phyloP scores from a whole-genome alignment of 1,284 basidiomycete genomes.

The Exobasidium cylindrosporum region DNA sequence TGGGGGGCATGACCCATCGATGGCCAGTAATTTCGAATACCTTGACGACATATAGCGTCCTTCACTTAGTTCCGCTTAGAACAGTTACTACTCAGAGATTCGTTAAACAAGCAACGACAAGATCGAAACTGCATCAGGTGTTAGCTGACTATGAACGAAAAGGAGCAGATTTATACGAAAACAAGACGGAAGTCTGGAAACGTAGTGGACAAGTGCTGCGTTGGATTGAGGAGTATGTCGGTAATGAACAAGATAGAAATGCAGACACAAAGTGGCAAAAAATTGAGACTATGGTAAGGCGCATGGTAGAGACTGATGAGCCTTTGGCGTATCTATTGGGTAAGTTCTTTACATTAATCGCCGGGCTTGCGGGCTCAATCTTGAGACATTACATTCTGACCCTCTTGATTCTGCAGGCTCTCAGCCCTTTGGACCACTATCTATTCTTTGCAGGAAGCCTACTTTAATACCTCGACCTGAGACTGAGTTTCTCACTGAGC shows the following conservation, averaged over 20 bases:
- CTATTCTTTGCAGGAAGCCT: neutral
- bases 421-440: slow-evolving; percentile 7
- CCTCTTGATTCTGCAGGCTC: neutral
- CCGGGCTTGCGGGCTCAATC: neutral
- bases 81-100: too few relatives aligned
- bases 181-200: neutral
- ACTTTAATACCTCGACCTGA: slow-evolving; percentile 19
- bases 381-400: neutral
- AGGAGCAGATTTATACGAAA: too few relatives aligned
- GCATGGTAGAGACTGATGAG: neutral
- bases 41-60: too few relatives aligned
- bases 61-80: too few relatives aligned
- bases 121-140: too few relatives aligned
- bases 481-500: slow-evolving; percentile 14
- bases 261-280: neutral
- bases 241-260: neutral
- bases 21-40: too few relatives aligned
- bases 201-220: neutral
- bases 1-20: too few relatives aligned
- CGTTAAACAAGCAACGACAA: too few relatives aligned
- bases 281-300: neutral
- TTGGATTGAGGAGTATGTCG: neutral
- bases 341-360: neutral
- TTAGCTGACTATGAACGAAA: too few relatives aligned
- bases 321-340: slow-evolving; percentile 11